Percentiles rank a stretch among this genome's conserved stretches.
Evolutionary conservation across 73 alveolate genomes (phyloP).

Genomic region (Tetrahymena malaccensis): DNA sequence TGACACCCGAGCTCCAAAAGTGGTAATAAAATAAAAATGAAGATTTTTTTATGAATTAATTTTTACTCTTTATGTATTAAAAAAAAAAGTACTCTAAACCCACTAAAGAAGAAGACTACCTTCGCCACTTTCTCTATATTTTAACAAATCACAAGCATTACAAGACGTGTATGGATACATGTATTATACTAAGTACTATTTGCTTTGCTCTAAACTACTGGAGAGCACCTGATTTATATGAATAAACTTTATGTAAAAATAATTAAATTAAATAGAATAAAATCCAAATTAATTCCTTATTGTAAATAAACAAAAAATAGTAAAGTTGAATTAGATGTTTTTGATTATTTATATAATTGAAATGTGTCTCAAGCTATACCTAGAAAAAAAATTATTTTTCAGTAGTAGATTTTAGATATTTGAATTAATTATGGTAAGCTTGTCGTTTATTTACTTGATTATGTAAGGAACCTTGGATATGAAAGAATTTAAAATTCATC

Average conservation of each 20-base stretch:
- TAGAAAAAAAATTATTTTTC: conserved; percentile 43
- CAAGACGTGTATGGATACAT: neutral
- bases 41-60: no score
- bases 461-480: neutral
- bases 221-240: neutral
- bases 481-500: conserved; percentile 34
- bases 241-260: neutral
- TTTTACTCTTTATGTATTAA: no score
- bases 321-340: conserved; percentile 28
- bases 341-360: neutral
- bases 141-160: neutral
- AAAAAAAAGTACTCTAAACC: neutral
- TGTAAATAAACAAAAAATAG: neutral
- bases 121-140: neutral
- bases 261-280: no score
- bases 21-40: neutral
- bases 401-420: conserved; percentile 47
- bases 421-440: conserved; percentile 55
- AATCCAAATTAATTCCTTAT: neutral
- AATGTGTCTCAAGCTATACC: conserved; percentile 24
- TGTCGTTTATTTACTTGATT: conserved; percentile 15
- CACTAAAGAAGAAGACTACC: neutral
- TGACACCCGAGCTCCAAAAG: neutral
- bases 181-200: neutral
- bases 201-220: neutral